phyloP scores from a whole-genome alignment of 2,329 filamentous ascomycete genomes.

The Sclerotinia borealis region DNA sequence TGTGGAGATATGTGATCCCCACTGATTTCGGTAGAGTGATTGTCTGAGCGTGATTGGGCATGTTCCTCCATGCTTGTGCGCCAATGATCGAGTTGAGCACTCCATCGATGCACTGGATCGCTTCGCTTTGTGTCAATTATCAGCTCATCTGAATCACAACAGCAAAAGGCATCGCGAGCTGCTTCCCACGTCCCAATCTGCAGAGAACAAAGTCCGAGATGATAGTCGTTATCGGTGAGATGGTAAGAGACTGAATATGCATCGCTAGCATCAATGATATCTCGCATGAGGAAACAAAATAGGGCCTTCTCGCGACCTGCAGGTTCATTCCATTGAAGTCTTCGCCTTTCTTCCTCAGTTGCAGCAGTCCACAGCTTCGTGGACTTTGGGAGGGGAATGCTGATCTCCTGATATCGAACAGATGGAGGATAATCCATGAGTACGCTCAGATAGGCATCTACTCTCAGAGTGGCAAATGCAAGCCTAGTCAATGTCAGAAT shows the following conservation, averaged over 20 bases:
- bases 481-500: neutral
- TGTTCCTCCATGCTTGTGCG: neutral
- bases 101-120: neutral
- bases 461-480: neutral
- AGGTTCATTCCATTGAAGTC: slow-evolving; percentile 5
- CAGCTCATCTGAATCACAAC: slow-evolving; percentile 5
- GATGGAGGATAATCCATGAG: slow-evolving; percentile 3
- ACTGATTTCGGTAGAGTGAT: neutral
- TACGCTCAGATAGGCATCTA: slow-evolving; percentile 4
- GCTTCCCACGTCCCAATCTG: slow-evolving; percentile 8
- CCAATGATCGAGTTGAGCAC: neutral
- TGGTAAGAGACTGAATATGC: neutral
- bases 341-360: slow-evolving; percentile 2
- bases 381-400: slow-evolving; percentile 6
- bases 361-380: neutral
- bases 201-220: slow-evolving; percentile 2
- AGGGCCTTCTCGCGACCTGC: slow-evolving; percentile 5
- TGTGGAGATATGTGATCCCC: neutral
- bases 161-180: slow-evolving; percentile 4
- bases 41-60: neutral
- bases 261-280: neutral
- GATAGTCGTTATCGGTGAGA: neutral
- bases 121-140: neutral
- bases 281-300: slow-evolving; percentile 7
- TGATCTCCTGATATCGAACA: slow-evolving; percentile 8